phyloP scores from a whole-genome alignment of 129 eudicot genomes.

The Artemisia tridentata region DNA sequence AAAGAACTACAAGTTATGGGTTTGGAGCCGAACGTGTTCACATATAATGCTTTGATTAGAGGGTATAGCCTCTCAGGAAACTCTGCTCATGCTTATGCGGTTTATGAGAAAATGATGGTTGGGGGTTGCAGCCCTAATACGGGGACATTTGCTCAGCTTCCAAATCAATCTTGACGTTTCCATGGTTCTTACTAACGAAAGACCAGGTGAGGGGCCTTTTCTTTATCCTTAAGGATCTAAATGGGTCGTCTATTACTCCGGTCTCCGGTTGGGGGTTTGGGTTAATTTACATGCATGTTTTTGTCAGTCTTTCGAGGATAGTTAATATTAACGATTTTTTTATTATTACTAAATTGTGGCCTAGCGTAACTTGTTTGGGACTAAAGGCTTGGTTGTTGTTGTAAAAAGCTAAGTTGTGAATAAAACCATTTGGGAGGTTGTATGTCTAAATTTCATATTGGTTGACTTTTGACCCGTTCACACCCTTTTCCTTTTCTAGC shows the following conservation, averaged over 20 bases:
- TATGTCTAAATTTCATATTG: neutral
- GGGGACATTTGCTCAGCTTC: constrained; percentile 90
- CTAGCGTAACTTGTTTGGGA: too few relatives aligned
- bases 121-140: constrained; percentile 89
- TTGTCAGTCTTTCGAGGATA: neutral
- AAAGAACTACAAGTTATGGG: constrained; percentile 67
- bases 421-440: neutral
- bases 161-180: constrained; percentile 50
- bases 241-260: neutral
- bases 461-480: neutral
- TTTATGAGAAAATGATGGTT: constrained; percentile 90
- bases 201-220: constrained; percentile 21
- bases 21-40: constrained; percentile 74
- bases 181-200: constrained; percentile 17
- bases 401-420: neutral
- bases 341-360: neutral
- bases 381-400: neutral
- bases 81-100: constrained; percentile 66
- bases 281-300: neutral
- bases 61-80: constrained; percentile 77
- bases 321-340: neutral
- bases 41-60: constrained; percentile 89
- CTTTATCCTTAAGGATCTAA: neutral
- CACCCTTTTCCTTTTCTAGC: neutral
- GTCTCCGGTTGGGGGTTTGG: neutral